A percentile compares a stretch with the other conserved stretches of the same genome.
Evolutionary conservation across 768 basidiomycete species (phyloP).

Genomic region (Kwoniella heveanensis): DNA sequence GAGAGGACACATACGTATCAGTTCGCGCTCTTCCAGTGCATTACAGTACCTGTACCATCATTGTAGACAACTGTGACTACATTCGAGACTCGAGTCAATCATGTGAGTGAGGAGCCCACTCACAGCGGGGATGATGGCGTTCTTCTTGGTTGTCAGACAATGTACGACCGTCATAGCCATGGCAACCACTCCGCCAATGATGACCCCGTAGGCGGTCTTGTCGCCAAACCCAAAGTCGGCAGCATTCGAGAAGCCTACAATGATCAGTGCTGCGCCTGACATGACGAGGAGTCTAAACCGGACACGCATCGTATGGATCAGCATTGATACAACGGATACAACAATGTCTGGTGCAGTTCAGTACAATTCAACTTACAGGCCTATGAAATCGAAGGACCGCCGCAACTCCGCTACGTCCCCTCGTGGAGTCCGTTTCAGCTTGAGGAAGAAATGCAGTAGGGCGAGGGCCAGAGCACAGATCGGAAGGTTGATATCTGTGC

Average conservation of each 20-base stretch:
- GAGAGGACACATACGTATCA: neutral
- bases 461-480: constrained; percentile 52
- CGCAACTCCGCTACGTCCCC: constrained; percentile 39
- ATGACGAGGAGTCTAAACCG: constrained; percentile 47
- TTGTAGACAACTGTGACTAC: no score
- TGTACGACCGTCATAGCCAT: constrained; percentile 20
- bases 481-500: constrained; percentile 53
- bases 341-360: no score
- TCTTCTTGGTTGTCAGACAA: constrained; percentile 55
- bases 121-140: constrained; percentile 55
- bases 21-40: no score
- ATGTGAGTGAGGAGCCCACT: no score
- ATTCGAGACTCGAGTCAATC: no score
- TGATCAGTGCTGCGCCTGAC: constrained; percentile 49
- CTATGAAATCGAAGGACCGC: constrained; percentile 57
- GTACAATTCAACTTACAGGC: constrained; percentile 42
- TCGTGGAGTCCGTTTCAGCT: constrained; percentile 50
- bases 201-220: constrained; percentile 51
- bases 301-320: no score
- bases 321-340: no score
- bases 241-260: constrained; percentile 55
- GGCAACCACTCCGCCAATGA: constrained; percentile 45
- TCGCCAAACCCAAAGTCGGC: constrained; percentile 51
- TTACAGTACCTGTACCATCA: no score
- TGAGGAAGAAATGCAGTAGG: constrained; percentile 55